Conservation (phyloP, 345 rosid genomes). For the Dovyalis caffra region DNA sequence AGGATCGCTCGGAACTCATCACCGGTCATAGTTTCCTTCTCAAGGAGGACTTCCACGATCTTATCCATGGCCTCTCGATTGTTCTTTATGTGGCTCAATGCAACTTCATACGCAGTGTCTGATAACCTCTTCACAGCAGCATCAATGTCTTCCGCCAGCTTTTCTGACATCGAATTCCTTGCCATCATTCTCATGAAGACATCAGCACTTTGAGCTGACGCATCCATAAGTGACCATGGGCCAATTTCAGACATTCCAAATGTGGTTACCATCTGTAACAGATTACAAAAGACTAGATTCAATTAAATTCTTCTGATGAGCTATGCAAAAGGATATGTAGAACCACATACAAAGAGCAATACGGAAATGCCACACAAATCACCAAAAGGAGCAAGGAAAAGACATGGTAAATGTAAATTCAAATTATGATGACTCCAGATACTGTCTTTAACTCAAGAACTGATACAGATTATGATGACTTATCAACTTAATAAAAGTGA, state of each 20-base stretch:
- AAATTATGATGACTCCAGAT: not conserved
- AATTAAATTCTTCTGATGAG: not conserved
- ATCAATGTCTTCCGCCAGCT: constrained; percentile 93
- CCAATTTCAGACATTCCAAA: constrained; percentile 99
- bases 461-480: no score
- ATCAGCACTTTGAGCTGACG: constrained; percentile 69
- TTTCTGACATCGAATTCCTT: constrained; percentile 97
- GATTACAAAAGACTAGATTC: constrained; percentile 5
- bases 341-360: not conserved
- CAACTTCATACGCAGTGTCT: constrained; percentile 80
- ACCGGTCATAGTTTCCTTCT: constrained; percentile 86
- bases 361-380: not conserved
- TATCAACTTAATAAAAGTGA: no score
- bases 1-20: constrained; percentile 95
- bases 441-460: not conserved
- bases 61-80: constrained; percentile 98
- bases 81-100: constrained; percentile 71
- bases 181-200: constrained; percentile 99
- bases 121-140: constrained; percentile 72
- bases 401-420: not conserved
- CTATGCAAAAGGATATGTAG: not conserved
- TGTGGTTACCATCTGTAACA: constrained; percentile 86
- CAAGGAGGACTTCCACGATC: constrained; percentile 85
- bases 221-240: constrained; percentile 96
- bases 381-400: not conserved